Percentiles rank a stretch among this genome's conserved stretches.
Conservation (phyloP, 805 yeast species). For the Barnettozyma sucrosica region DNA sequence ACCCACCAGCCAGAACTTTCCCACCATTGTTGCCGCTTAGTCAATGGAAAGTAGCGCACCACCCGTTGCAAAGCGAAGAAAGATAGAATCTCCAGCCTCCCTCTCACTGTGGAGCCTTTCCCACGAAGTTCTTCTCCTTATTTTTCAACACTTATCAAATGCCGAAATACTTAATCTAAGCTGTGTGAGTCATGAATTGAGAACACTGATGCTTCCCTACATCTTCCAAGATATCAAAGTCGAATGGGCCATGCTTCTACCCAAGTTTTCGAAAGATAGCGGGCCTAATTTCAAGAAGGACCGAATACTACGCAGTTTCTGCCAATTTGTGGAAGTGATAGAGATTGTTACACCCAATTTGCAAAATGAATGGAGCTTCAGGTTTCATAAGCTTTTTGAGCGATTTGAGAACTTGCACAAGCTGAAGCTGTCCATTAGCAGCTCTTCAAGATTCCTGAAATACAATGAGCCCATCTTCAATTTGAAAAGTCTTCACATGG, state of each 20-base stretch:
- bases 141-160: conserved; percentile 16
- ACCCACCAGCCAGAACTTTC: background rate
- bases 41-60: background rate
- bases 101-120: conserved; percentile 10
- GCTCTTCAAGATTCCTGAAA: conserved; percentile 32
- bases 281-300: background rate
- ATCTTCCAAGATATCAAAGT: conserved; percentile 12
- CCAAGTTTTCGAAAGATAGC: conserved; percentile 2
- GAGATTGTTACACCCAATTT: conserved; percentile 25
- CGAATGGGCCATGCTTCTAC: conserved; percentile 14
- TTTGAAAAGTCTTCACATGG: conserved; percentile 17
- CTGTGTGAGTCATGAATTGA: conserved; percentile 2
- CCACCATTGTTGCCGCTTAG: background rate
- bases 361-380: conserved; percentile 32
- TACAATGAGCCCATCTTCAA: conserved; percentile 21
- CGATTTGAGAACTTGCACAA: conserved; percentile 20
- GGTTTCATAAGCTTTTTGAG: conserved; percentile 24
- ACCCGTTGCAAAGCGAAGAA: background rate
- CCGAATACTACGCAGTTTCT: conserved; percentile 10
- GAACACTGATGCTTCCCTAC: conserved; percentile 19
- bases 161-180: conserved; percentile 15
- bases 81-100: background rate
- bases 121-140: conserved; percentile 17
- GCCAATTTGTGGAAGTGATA: conserved; percentile 22
- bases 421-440: conserved; percentile 24